phyloP scores from a whole-genome alignment of 495 filamentous ascomycete genomes.

The Saxispiralis lemnorum region DNA sequence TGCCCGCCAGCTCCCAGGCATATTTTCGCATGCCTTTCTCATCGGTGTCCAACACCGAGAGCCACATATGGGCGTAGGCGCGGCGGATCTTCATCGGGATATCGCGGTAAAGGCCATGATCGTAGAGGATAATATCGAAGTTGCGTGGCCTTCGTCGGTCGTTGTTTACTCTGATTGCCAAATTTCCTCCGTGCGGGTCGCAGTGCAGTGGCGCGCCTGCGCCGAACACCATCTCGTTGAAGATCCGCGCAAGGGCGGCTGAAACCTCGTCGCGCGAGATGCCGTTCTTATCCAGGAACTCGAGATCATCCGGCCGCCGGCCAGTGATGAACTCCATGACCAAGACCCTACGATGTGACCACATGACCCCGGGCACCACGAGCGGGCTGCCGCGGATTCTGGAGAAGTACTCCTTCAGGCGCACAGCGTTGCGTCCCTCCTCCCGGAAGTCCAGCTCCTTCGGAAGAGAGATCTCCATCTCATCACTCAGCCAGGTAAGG shows the following conservation, averaged over 20 bases:
- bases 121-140: conserved; percentile 96
- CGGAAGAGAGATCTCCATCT: conserved; percentile 81
- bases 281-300: conserved; percentile 62
- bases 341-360: conserved; percentile 73
- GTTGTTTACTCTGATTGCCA: conserved; percentile 67
- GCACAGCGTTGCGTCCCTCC: conserved; percentile 72
- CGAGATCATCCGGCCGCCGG: conserved; percentile 73
- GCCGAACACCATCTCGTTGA: conserved; percentile 99
- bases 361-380: conserved; percentile 77
- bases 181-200: conserved; percentile 94
- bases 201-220: conserved; percentile 80
- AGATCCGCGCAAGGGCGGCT: conserved; percentile 74
- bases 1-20: conserved; percentile 70
- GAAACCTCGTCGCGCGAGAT: conserved; percentile 96
- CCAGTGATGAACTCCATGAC: conserved; percentile 93
- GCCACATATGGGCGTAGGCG: conserved; percentile 92
- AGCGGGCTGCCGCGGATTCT: conserved; percentile 52
- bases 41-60: conserved; percentile 81
- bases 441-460: conserved; percentile 77
- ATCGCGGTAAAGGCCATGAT: conserved; percentile 90
- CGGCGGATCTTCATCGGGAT: conserved; percentile 63
- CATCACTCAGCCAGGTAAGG: conserved; percentile 81
- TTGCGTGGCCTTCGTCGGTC: conserved; percentile 42
- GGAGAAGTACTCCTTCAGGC: conserved; percentile 62
- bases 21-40: conserved; percentile 72